Evolutionary conservation across 805 yeast species (phyloP).

Genomic region (Jamesozyma piceae): DNA sequence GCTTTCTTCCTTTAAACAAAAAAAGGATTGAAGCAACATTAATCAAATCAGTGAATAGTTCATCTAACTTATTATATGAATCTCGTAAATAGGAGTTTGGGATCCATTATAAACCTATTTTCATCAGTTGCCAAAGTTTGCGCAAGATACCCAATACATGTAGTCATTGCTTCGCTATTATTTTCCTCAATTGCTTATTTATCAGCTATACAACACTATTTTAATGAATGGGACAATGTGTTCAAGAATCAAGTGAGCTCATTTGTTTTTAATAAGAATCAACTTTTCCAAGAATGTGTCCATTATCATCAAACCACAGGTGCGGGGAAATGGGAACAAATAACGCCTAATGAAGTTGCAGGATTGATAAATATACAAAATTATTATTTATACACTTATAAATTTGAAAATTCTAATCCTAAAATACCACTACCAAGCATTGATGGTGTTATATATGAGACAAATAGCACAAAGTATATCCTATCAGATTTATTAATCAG

Average conservation of each 20-base stretch:
- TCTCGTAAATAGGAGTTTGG: neutral
- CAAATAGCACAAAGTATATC: conserved; percentile 15
- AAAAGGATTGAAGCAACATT: neutral
- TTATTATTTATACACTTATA: conserved; percentile 23
- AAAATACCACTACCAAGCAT: conserved; percentile 13
- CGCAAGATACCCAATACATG: conserved; percentile 80
- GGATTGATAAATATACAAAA: conserved; percentile 14
- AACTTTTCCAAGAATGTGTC: conserved; percentile 21
- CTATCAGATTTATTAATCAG: conserved; percentile 15
- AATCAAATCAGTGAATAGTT: neutral
- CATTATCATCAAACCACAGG: conserved; percentile 19
- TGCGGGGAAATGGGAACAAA: conserved; percentile 11
- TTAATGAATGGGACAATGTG: conserved; percentile 34
- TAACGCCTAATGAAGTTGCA: conserved; percentile 6
- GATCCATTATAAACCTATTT: conserved; percentile 19
- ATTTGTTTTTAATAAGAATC: conserved; percentile 12
- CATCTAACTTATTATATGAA: neutral
- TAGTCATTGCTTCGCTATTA: conserved; percentile 60
- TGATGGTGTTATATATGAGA: conserved; percentile 21
- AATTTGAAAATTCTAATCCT: conserved; percentile 15
- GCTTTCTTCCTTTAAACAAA: neutral
- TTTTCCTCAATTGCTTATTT: conserved; percentile 75
- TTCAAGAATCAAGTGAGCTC: conserved; percentile 11
- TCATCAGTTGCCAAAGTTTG: conserved; percentile 45
- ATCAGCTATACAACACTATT: conserved; percentile 58